Base-by-base conservation (phyloP, 306 rosid species). In the Potentilla sterilis region DNA sequence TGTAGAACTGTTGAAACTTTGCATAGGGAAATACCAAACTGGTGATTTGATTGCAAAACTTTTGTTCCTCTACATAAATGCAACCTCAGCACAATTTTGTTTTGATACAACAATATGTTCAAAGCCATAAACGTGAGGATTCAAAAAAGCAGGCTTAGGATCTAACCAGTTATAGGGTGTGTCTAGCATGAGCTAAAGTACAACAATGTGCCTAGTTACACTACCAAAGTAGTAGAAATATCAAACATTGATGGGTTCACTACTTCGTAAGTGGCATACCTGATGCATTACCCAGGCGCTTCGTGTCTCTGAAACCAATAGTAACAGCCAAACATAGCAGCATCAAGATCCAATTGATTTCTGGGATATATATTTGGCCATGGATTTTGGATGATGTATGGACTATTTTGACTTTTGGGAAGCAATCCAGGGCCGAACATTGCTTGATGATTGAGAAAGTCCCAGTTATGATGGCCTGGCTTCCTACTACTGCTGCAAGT, bases 381-480 rank as follows among this genome's bases (percentile, higher is more conserved):
- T 95, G 99, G 69, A 95, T 83, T 82, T 88, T 95, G 21, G 99
- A 90, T 47, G 98, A 92, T 12, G 99, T 95, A 70, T 95, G 99
- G 75, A 95, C 85, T 58, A 95, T 83, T 89, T 90, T 95, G 34
- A 95, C 99, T 83, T 79, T 87, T 3, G 99, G 99, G 87, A 92
- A 92, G 84, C 99, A 95, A 77, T 87, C 87, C 82, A 95, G 72
- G 6, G 99, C 89, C 18, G 97, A 84, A 79, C 99, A 92, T 79
- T 95, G 99, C 74, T 90, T 95, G 82, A 95, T 95, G 75, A 90
- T 89, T 0, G 99, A 95, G 89, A 95, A 95, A 41, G 97, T 89
- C 80, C 98, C 99, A 0, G 98, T 90, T 72, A 95, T 95, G 79
- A 95, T 90, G 79, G 97, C 97, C 77, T 95, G 99, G 86, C 99